Conservation (phyloP, 2,329 filamentous ascomycete genomes). For the Lecanicillium sp. region DNA sequence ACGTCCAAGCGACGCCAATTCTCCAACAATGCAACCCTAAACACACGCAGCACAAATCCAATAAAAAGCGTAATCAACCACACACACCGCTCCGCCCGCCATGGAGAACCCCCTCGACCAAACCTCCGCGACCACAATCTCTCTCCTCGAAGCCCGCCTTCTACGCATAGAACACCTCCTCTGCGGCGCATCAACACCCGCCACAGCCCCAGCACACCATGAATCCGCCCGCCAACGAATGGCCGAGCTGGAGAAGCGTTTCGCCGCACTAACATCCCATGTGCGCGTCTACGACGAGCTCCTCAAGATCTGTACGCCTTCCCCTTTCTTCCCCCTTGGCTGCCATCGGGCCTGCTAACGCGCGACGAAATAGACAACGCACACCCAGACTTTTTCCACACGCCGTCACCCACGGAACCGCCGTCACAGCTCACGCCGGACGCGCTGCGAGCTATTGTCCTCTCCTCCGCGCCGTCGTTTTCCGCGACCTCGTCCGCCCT, state of each 20-base stretch:
- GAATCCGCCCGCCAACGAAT: conserved; percentile 36
- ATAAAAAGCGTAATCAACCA: not conserved
- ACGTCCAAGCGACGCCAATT: too few relatives aligned
- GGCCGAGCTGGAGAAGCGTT: conserved; percentile 45
- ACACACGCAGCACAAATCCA: too few relatives aligned
- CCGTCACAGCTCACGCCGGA: conserved; percentile 44
- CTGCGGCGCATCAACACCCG: conserved; percentile 35
- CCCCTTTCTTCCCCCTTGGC: not conserved
- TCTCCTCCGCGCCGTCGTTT: conserved; percentile 48
- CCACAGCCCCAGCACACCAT: conserved; percentile 23
- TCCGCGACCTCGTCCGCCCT: conserved; percentile 49
- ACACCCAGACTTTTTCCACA: conserved; percentile 48
- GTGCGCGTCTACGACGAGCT: conserved; percentile 52
- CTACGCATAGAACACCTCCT: conserved; percentile 52
- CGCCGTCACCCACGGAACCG: conserved; percentile 34
- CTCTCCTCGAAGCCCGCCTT: conserved; percentile 51
- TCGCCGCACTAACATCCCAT: conserved; percentile 39
- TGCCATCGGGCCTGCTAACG: not conserved
- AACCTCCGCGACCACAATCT: conserved; percentile 47
- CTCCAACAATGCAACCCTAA: too few relatives aligned
- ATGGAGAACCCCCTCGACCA: conserved; percentile 37
- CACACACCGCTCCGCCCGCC: not conserved
- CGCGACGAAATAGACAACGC: conserved; percentile 34
- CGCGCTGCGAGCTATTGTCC: conserved; percentile 46
- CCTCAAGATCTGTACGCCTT: conserved; percentile 48